Percentiles rank a stretch among this genome's conserved stretches.
Conservation (phyloP, 2,329 filamentous ascomycete genomes). For the Rutstroemia sp. region DNA sequence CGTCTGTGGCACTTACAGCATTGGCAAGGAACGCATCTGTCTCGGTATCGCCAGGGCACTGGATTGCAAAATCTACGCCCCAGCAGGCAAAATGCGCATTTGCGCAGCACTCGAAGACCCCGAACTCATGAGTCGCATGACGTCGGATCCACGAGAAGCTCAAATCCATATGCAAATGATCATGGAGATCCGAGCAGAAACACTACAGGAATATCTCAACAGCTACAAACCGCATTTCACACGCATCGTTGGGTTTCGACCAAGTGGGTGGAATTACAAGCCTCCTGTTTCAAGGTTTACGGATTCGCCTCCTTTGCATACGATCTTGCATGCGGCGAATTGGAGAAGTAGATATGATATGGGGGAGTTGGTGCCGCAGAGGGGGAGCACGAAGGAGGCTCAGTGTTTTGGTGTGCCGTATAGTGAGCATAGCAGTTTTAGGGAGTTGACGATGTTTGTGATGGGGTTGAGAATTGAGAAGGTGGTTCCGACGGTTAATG, state of each 20-base stretch:
- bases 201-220: conserved; percentile 80
- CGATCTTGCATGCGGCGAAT: conserved; percentile 48
- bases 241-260: conserved; percentile 82
- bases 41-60: conserved; percentile 84
- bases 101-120: conserved; percentile 79
- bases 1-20: conserved; percentile 93
- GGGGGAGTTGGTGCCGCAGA: conserved; percentile 68
- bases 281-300: conserved; percentile 57
- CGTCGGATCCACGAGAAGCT: conserved; percentile 70
- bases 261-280: conserved; percentile 90
- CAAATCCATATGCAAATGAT: conserved; percentile 98
- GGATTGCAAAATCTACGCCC: conserved; percentile 81
- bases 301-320: conserved; percentile 55
- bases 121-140: conserved; percentile 71
- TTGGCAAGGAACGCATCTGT: conserved; percentile 95
- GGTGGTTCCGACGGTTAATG: conserved; percentile 89
- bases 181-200: conserved; percentile 88
- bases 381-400: conserved; percentile 74
- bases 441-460: conserved; percentile 89
- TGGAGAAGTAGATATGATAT: conserved; percentile 73
- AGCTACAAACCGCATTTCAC: conserved; percentile 75
- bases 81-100: conserved; percentile 74
- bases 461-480: conserved; percentile 81
- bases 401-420: conserved; percentile 94
- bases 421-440: conserved; percentile 89